Conservation (phyloP, 2,329 filamentous ascomycete species). For the Spiromastix sp. region DNA sequence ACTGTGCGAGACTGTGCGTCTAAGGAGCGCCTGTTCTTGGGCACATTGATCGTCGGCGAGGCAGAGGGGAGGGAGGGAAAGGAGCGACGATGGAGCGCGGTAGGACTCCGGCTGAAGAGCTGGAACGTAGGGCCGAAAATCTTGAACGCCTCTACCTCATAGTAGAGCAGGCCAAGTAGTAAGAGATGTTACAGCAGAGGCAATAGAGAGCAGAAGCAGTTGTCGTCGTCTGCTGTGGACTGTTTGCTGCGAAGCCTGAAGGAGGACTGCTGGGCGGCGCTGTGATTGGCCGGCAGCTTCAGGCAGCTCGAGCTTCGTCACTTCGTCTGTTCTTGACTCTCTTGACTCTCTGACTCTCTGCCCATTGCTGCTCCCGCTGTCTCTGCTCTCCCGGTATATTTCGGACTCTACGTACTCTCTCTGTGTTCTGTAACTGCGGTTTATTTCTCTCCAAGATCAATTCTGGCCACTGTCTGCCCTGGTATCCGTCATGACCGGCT, state of each 20-base stretch:
- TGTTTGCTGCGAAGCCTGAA: too few relatives aligned
- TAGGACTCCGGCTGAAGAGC: constrained; percentile 33
- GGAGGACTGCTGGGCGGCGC: background rate
- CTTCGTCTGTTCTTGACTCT: constrained; percentile 17
- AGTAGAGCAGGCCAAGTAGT: background rate
- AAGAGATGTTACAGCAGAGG: constrained; percentile 6
- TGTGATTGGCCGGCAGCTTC: constrained; percentile 9
- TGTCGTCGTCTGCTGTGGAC: too few relatives aligned
- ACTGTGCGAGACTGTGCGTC: constrained; percentile 26
- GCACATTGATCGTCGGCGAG: constrained; percentile 30
- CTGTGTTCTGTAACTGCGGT: too few relatives aligned
- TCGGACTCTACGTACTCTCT: background rate
- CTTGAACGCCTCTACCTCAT: constrained; percentile 22
- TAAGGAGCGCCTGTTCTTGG: constrained; percentile 22
- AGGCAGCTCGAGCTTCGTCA: constrained; percentile 36
- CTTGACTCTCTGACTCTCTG: background rate
- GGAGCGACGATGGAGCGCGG: constrained; percentile 31
- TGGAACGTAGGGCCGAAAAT: constrained; percentile 36
- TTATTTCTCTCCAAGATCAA: too few relatives aligned
- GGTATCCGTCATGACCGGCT: constrained; percentile 68
- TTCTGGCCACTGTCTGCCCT: too few relatives aligned
- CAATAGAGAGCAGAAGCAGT: background rate
- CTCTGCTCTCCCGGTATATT: background rate
- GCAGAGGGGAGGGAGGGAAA: constrained; percentile 25
- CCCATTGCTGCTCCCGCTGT: background rate